Conservation (phyloP, 225 moss, liverwort and hornwort genomes). For the Antitrichia curtipendula region DNA sequence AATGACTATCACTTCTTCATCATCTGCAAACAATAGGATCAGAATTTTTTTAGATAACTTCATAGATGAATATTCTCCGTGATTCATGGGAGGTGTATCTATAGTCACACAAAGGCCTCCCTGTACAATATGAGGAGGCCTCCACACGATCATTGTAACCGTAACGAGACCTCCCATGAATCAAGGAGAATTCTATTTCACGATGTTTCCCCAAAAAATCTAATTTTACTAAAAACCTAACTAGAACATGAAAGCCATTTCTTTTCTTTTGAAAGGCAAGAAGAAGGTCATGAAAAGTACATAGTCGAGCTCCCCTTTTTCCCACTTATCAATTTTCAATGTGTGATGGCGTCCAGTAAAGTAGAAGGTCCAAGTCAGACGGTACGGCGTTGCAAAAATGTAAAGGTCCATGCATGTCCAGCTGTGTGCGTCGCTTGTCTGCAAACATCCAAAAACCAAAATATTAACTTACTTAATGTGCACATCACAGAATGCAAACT, state of each 20-base stretch:
- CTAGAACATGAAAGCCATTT: not conserved
- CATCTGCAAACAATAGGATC: not conserved
- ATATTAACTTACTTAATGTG: not conserved
- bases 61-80: not conserved
- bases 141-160: not conserved
- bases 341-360: conserved; percentile 41
- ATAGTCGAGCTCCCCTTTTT: conserved; percentile 42
- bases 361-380: conserved; percentile 48
- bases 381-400: conserved; percentile 48
- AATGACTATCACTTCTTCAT: not conserved
- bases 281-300: not conserved
- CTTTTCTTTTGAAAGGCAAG: not conserved
- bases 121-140: not conserved
- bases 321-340: conserved; percentile 31
- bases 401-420: conserved; percentile 60
- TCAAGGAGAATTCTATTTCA: not conserved
- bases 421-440: conserved; percentile 42
- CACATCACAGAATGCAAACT: not conserved
- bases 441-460: not conserved
- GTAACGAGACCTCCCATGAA: not conserved
- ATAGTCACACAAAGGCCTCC: not conserved
- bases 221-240: not conserved
- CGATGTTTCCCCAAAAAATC: not conserved
- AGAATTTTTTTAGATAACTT: not conserved
- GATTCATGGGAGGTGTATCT: not conserved